Evolutionary conservation across 345 rosid species (phyloP).

Genomic region (Dimocarpus longan): DNA sequence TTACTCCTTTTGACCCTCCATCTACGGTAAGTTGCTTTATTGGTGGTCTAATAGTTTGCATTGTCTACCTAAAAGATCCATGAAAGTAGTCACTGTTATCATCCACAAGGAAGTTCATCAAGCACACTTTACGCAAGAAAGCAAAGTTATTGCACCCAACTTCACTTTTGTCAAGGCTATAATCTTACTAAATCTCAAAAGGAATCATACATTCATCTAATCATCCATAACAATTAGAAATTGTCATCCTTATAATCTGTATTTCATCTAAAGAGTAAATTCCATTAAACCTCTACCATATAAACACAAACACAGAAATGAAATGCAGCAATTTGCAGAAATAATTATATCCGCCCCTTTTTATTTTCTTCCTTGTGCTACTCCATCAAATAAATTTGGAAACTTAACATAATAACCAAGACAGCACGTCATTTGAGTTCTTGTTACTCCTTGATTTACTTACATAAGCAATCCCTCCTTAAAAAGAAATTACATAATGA

Average conservation of each 20-base stretch:
- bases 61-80: not conserved
- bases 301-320: not conserved
- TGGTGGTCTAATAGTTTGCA: no score
- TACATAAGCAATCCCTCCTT: not conserved
- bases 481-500: not conserved
- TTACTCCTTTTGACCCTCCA: no score
- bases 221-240: not conserved
- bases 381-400: not conserved
- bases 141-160: not conserved
- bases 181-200: not conserved
- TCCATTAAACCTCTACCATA: not conserved
- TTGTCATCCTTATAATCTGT: not conserved
- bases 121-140: not conserved
- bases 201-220: not conserved
- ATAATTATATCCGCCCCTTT: not conserved
- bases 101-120: not conserved
- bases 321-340: not conserved
- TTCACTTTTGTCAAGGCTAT: not conserved
- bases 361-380: no score
- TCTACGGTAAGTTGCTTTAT: no score
- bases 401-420: not conserved
- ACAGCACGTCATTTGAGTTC: not conserved
- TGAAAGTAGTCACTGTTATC: not conserved
- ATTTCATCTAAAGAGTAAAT: no score
- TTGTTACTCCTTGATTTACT: not conserved